These are phyloP conservation scores for Alternaria brassicae DNA, from an alignment of 2,329 filamentous ascomycete species.

Conservation along the genomic window DNA sequence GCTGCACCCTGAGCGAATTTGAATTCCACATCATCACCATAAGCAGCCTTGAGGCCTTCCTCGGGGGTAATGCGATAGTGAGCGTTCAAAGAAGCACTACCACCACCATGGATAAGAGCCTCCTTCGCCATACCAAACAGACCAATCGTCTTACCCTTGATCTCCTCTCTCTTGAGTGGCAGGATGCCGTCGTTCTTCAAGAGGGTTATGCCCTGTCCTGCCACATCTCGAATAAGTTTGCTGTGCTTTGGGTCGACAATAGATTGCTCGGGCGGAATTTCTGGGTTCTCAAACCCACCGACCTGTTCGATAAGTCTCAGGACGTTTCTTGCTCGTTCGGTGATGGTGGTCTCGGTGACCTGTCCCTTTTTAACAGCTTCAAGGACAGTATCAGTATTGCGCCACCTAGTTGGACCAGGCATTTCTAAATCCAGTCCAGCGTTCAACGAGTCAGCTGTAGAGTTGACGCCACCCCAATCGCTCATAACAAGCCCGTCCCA, in stretches of 20 bases:
- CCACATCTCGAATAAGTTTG: slow-evolving; percentile 68
- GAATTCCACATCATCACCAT: slow-evolving; percentile 41
- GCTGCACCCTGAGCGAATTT: slow-evolving; percentile 45
- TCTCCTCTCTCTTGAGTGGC: slow-evolving; percentile 67
- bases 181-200: slow-evolving; percentile 74
- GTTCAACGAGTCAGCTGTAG: slow-evolving; percentile 45
- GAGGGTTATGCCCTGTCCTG: slow-evolving; percentile 72
- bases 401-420: slow-evolving; percentile 67
- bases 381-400: slow-evolving; percentile 68
- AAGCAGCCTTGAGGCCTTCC: slow-evolving; percentile 35
- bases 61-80: slow-evolving; percentile 39
- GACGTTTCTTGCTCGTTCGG: slow-evolving; percentile 40
- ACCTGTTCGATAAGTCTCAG: slow-evolving; percentile 72
- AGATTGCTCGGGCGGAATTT: slow-evolving; percentile 63
- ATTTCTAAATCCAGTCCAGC: slow-evolving; percentile 50
- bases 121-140: slow-evolving; percentile 73
- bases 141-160: slow-evolving; percentile 64
- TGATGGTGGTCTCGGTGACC: slow-evolving; percentile 50
- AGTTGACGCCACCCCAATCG: slow-evolving; percentile 64
- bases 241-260: slow-evolving; percentile 69
- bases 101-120: slow-evolving; percentile 45
- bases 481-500: slow-evolving; percentile 72
- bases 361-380: slow-evolving; percentile 56
- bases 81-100: slow-evolving; percentile 39
- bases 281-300: slow-evolving; percentile 67